Evolutionary conservation across 441 rosid genomes (phyloP), one percentile per base, ranked within the genome.

Genomic region (Populus hybrid): DNA sequence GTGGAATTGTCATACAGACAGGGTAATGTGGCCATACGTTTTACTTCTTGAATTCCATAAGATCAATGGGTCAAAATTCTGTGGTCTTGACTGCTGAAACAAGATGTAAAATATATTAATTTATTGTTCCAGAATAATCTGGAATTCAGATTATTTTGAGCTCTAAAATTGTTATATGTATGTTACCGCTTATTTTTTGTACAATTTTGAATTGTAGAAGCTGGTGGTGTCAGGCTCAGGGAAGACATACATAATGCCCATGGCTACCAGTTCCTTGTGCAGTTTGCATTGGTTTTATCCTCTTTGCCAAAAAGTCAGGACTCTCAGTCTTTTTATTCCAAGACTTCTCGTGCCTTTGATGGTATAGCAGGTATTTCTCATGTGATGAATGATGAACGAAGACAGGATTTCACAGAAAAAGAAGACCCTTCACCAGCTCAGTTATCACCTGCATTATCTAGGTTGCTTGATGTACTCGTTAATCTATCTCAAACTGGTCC

Each of bases 201-300:
- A 78, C 75, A 82, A 76, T 77, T n/a, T n/a, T n/a, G n/a, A n/a
- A n/a, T n/a, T n/a, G n/a, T n/a, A n/a, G n/a, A n/a, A n/a, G n/a
- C n/a, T n/a, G n/a, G n/a, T n/a, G n/a, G n/a, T n/a, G n/a, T n/a
- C n/a, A n/a, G n/a, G n/a, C n/a, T n/a, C n/a, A 91, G 98, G 89
- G 99, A 97, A 85, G 99, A 95, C 85, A 93, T 97, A 84, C 99
- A 87, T 79, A 97, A 97, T 83, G 99, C 99, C 83, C 99, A 97
- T 69, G 99, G 99, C 78, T 95, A 97, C 90, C 99, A 94, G 83
- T 97, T 97, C 88, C 98, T 97, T 87, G 99, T 94, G 82, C 99
- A 89, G 83, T 95, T 97, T 90, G 98, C 97, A 56, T 84, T 97
- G 82, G 88, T 88, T 80, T 84, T 97, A 64, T 92, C 99, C 73